Percentiles rank a stretch among this genome's conserved stretches.
Conservation (phyloP, 2,329 filamentous ascomycete species). For the Paecilomyces dactylethromorphus region DNA sequence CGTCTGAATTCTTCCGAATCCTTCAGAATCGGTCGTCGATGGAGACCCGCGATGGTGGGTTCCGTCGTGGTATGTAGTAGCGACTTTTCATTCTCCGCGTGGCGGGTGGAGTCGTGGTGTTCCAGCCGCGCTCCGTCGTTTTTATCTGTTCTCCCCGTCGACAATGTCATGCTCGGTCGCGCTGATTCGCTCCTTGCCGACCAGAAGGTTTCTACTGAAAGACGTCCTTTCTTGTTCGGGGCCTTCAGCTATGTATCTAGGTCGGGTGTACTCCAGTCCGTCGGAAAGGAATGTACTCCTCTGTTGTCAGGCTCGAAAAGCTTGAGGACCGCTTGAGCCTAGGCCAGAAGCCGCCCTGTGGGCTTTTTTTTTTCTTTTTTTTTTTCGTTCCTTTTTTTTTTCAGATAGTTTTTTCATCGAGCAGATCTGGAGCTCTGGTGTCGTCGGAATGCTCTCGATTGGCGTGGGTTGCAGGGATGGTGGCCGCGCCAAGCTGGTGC, state of each 20-base stretch:
- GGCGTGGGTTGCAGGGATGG: neutral
- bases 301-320: neutral
- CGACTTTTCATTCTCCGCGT: too few relatives aligned
- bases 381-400: too few relatives aligned
- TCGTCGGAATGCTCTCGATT: neutral
- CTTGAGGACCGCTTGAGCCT: neutral
- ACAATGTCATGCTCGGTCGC: neutral
- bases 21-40: too few relatives aligned
- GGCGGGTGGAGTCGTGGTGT: too few relatives aligned
- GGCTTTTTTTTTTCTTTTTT: too few relatives aligned
- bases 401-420: too few relatives aligned
- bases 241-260: neutral
- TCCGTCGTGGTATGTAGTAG: too few relatives aligned
- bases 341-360: too few relatives aligned
- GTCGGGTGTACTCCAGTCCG: neutral
- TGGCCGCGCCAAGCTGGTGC: neutral
- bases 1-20: too few relatives aligned
- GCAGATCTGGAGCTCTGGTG: neutral
- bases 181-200: neutral
- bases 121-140: neutral
- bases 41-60: too few relatives aligned
- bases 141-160: neutral
- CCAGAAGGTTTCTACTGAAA: neutral
- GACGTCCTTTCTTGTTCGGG: neutral
- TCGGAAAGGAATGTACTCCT: neutral